Evolutionary conservation across 2,329 filamentous ascomycete genomes (phyloP), one percentile per base, ranked within the genome.

Genomic region (Acrodontium crateriforme): DNA sequence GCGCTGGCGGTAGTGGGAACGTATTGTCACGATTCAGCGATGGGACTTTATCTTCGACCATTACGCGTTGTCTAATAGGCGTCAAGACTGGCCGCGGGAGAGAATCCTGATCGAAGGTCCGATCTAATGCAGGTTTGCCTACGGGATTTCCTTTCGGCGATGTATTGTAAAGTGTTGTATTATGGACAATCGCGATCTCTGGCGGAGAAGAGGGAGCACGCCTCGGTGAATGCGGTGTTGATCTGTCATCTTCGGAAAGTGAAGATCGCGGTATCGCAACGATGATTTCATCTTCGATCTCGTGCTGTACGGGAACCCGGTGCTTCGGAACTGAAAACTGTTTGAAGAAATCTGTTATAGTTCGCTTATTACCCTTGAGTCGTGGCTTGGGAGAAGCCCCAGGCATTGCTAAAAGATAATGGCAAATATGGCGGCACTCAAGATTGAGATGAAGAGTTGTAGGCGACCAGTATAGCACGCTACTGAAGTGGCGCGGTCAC

Each of bases 331-430:
- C 39, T 16, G 42, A 30, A 27, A 53, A 57, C 3, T 55, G 54
- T 25, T 54, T 56, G 45, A 69, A 68, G 38, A 61, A 68, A 29
- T 60, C 56, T 9, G 47, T 52, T 14, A 66, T 59, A n/a, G n/a
- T n/a, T n/a, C n/a, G n/a, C n/a, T n/a, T n/a, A n/a, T n/a, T n/a
- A n/a, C n/a, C n/a, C n/a, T n/a, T n/a, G n/a, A n/a, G n/a, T n/a
- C n/a, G n/a, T n/a, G n/a, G n/a, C n/a, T n/a, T n/a, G n/a, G n/a
- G n/a, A n/a, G n/a, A n/a, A n/a, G n/a, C n/a, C n/a, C n/a, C n/a
- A n/a, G n/a, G n/a, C n/a, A n/a, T n/a, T n/a, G n/a, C n/a, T n/a
- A n/a, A n/a, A n/a, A n/a, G n/a, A n/a, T n/a, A n/a, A n/a, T n/a
- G n/a, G n/a, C n/a, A n/a, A n/a, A n/a, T n/a, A n/a, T n/a, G n/a